phyloP scores from a whole-genome alignment of 2,329 filamentous ascomycete species.

The Eurotiales sp. region DNA sequence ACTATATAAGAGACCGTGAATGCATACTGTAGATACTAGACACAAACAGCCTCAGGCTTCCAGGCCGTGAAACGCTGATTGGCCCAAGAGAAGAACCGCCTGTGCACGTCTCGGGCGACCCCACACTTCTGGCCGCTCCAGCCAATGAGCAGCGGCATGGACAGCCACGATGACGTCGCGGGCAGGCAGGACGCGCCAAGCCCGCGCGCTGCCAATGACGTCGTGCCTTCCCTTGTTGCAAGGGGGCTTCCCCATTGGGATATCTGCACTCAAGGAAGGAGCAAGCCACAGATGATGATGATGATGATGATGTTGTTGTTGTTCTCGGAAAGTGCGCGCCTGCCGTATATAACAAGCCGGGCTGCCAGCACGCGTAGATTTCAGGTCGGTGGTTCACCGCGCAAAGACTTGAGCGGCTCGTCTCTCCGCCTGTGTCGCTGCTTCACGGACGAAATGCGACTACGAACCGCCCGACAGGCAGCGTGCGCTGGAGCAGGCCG shows the following conservation, averaged over 20 bases:
- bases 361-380: background rate
- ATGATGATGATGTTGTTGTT: no score
- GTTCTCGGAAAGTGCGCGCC: conserved; percentile 4
- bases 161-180: conserved; percentile 10
- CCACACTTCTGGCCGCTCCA: no score
- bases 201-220: conserved; percentile 8
- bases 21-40: no score
- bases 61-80: no score
- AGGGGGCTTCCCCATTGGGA: conserved; percentile 1
- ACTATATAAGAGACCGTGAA: no score
- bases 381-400: no score
- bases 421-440: background rate
- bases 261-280: conserved; percentile 7
- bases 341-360: conserved; percentile 6
- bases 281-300: conserved; percentile 3
- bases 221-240: conserved; percentile 8
- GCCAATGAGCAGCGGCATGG: background rate
- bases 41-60: background rate
- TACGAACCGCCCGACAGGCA: background rate
- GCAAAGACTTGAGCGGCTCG: no score
- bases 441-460: background rate
- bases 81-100: background rate
- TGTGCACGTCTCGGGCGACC: conserved; percentile 1
- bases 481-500: background rate
- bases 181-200: conserved; percentile 5